Percentiles rank a stretch among this genome's conserved stretches.
Evolutionary conservation across 2,329 filamentous ascomycete species (phyloP).

Genomic region (Ophidiomyces ophidiicola): DNA sequence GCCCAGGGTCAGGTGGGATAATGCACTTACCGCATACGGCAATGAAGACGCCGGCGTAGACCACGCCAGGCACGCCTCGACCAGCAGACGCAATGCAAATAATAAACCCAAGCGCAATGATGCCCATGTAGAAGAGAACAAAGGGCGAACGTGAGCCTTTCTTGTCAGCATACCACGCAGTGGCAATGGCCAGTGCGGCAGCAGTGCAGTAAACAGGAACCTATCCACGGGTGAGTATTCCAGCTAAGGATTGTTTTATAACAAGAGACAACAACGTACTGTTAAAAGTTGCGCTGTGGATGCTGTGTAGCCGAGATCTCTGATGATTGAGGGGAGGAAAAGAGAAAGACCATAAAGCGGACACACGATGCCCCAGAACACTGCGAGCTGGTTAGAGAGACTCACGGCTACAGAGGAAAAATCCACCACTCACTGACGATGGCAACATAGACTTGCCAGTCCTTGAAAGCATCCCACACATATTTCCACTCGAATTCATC

Average conservation of each 20-base stretch:
- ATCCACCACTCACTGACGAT: constrained; percentile 25
- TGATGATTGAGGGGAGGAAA: constrained; percentile 33
- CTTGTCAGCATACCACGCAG: constrained; percentile 47
- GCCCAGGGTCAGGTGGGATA: neutral
- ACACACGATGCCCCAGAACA: constrained; percentile 34
- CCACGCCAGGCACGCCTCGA: constrained; percentile 29
- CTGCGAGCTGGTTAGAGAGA: constrained; percentile 14
- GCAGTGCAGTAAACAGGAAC: constrained; percentile 33
- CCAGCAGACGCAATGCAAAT: constrained; percentile 34
- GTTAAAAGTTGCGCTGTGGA: constrained; percentile 33
- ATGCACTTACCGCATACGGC: constrained; percentile 32
- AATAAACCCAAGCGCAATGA: constrained; percentile 47
- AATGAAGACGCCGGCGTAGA: constrained; percentile 39
- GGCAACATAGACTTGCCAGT: constrained; percentile 33
- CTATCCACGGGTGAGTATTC: constrained; percentile 14
- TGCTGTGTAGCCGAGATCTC: constrained; percentile 29
- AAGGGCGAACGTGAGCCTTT: constrained; percentile 44
- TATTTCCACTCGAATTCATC: constrained; percentile 30
- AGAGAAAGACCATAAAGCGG: constrained; percentile 34
- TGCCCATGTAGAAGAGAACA: constrained; percentile 41
- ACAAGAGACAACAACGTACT: constrained; percentile 14
- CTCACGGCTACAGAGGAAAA: constrained; percentile 11
- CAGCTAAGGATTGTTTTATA: neutral
- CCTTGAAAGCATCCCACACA: constrained; percentile 29
- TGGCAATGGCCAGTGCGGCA: constrained; percentile 27